Base-by-base conservation (phyloP, 768 basidiomycete genomes). In the Auriscalpium vulgare region DNA sequence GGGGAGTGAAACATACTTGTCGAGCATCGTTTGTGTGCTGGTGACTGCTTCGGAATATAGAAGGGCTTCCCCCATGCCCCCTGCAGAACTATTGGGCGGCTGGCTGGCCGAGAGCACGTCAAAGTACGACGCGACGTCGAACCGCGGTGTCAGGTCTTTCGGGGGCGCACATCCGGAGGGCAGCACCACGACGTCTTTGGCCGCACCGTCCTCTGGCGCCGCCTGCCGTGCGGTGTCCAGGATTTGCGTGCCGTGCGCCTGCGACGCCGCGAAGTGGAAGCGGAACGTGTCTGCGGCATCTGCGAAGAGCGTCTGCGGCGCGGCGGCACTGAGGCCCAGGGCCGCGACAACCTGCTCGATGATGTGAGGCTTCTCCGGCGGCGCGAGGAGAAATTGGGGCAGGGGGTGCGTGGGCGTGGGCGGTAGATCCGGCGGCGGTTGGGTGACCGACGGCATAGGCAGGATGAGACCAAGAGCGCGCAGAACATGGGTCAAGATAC, bases 21-120 rank as follows among this genome's bases (percentile, higher is more conserved):
- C 91, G 5, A 98, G 75, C 80, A 97, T 82, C 2, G 92, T 94
- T 68, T 98, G 97, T 0, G 95, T 98, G 62, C 91, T 94, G 1
- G 92, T 92, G 10, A 99, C 88, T 0, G 84, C 83, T 68, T 97
- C 91, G 36, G 88, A 87, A 60, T 97, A 97, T 9, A 95, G 62
- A 34, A 97, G 66, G 38, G 82, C 78, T 57, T 95, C 91, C 0
- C 94, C 94, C 4, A 88, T 68, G 2, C 81, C 78, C 78, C 82
- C 82, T 53, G 13, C 58, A 61, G 4, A 64, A 67, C 43, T 68
- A 62, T 13, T 68, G 65, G 37, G 62, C 58, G 17, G 70, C 62
- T 56, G 73, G 64, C 49, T 68, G 10, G 62, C 62, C 1, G 65
- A 65, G 2, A 94, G 70, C 16, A 77, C 74, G 1, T 68, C 59